Conservation (phyloP, 192 early-diverging fungal species). For the Gigaspora rosea region DNA sequence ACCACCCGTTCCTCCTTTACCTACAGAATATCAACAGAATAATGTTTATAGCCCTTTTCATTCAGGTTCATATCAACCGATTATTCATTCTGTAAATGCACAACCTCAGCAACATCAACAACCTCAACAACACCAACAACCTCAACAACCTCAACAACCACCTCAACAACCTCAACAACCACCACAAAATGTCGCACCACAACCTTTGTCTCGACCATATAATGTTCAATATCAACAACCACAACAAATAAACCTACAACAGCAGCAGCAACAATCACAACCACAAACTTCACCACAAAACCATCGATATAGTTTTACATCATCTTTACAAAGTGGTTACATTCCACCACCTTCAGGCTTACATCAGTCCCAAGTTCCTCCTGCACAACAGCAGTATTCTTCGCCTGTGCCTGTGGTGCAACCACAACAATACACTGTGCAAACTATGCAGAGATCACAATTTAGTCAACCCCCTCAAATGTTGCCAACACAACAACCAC, state of each 20-base stretch:
- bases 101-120: conserved; percentile 34
- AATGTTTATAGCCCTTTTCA: neutral
- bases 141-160: neutral
- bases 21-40: neutral
- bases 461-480: neutral
- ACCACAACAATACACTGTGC: neutral
- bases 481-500: neutral
- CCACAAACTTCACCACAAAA: neutral
- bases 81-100: conserved; percentile 17
- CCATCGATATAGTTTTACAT: too few relatives aligned
- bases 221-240: neutral
- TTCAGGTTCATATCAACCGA: neutral
- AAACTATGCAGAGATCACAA: neutral
- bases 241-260: conserved; percentile 7
- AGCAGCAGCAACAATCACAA: conserved; percentile 6
- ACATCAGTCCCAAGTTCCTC: too few relatives aligned
- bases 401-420: neutral
- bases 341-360: too few relatives aligned
- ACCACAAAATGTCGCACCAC: neutral
- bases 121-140: conserved; percentile 22
- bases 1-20: neutral
- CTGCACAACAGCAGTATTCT: neutral
- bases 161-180: conserved; percentile 10
- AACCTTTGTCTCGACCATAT: neutral
- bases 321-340: too few relatives aligned